Evolutionary conservation across 768 basidiomycete species (phyloP).

Genomic region (Clitopilus passeckerianus): DNA sequence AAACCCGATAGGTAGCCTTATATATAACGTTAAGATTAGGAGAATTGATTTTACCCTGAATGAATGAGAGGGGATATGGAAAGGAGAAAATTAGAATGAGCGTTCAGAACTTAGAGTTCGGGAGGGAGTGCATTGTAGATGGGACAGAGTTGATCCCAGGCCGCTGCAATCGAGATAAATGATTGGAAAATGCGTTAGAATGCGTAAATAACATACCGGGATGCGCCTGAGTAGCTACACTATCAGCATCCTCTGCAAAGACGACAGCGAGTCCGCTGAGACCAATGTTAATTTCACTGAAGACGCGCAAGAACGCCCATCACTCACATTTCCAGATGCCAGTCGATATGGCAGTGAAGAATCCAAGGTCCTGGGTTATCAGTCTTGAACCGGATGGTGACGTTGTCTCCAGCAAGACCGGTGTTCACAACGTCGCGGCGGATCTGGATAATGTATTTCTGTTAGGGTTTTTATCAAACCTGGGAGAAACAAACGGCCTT

Average conservation of each 20-base stretch:
- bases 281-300: neutral
- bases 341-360: constrained; percentile 7
- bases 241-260: constrained; percentile 5
- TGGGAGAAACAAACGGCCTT: neutral
- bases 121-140: constrained; percentile 4
- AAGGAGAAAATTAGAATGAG: no score
- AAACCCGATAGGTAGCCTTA: neutral
- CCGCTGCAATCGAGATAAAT: neutral
- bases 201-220: neutral
- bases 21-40: neutral
- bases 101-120: neutral
- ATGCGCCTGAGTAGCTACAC: neutral
- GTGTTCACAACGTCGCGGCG: constrained; percentile 7
- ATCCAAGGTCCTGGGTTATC: constrained; percentile 7
- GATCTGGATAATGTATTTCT: constrained; percentile 27
- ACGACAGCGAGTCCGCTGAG: constrained; percentile 8
- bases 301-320: neutral
- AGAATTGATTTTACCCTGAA: neutral
- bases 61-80: no score
- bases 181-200: neutral
- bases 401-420: constrained; percentile 16
- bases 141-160: constrained; percentile 6
- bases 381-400: constrained; percentile 9
- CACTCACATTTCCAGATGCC: constrained; percentile 5
- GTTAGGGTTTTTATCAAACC: neutral